phyloP scores from a whole-genome alignment of 768 basidiomycete genomes.

The Lentinula raphanica region DNA sequence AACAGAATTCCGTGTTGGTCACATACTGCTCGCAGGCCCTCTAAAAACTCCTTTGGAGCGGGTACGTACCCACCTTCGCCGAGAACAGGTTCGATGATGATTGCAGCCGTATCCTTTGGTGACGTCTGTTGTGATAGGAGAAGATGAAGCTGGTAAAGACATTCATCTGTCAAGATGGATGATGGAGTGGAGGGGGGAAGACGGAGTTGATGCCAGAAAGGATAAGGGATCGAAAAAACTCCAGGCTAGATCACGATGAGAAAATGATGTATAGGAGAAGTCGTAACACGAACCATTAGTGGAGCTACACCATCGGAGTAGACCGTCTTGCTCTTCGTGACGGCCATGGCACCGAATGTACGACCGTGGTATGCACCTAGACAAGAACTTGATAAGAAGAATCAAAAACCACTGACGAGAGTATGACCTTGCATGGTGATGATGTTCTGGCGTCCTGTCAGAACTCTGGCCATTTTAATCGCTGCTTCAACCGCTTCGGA shows the following conservation, averaged over 20 bases:
- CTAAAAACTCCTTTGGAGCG: slow-evolving; percentile 74
- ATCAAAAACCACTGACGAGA: background rate
- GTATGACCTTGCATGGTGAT: slow-evolving; percentile 87
- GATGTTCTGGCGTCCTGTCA: slow-evolving; percentile 82
- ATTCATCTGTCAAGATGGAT: slow-evolving; percentile 52
- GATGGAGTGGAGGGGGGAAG: slow-evolving; percentile 49
- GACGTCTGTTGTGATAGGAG: slow-evolving; percentile 72
- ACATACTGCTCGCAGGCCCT: slow-evolving; percentile 78
- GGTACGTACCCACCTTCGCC: slow-evolving; percentile 96
- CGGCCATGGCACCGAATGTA: slow-evolving; percentile 75
- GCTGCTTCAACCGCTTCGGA: slow-evolving; percentile 90
- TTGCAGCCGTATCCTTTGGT: slow-evolving; percentile 86
- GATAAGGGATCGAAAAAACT: slow-evolving; percentile 76
- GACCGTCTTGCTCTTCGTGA: slow-evolving; percentile 91
- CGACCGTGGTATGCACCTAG: background rate
- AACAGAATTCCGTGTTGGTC: slow-evolving; percentile 82
- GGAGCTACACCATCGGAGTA: slow-evolving; percentile 78
- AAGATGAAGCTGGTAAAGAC: slow-evolving; percentile 79
- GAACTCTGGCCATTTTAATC: slow-evolving; percentile 76
- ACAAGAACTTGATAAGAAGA: background rate
- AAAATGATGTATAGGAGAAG: slow-evolving; percentile 1
- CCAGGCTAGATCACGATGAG: slow-evolving; percentile 53
- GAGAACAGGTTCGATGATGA: slow-evolving; percentile 87
- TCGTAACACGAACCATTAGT: slow-evolving; percentile 59
- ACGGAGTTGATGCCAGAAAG: slow-evolving; percentile 88